A percentile compares a stretch with the other conserved stretches of the same genome.
Evolutionary conservation across 345 rosid genomes (phyloP).

Genomic region (Xanthoceras sorbifolium): DNA sequence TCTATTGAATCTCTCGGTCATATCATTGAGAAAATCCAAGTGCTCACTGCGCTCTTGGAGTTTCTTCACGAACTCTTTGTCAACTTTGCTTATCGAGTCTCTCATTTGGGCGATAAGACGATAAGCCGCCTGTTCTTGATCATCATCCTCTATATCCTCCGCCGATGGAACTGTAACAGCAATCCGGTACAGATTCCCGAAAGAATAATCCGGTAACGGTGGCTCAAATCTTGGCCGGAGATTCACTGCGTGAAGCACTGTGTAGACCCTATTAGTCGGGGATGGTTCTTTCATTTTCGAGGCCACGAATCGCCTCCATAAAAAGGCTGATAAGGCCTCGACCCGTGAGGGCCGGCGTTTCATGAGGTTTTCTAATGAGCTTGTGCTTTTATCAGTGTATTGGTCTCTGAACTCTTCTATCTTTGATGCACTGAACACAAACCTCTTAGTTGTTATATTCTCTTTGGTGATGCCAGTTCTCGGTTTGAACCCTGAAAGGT

Average conservation of each 20-base stretch:
- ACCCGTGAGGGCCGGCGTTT: constrained; percentile 31
- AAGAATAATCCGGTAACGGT: constrained; percentile 13
- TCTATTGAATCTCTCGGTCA: constrained; percentile 12
- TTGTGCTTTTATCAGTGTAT: not conserved
- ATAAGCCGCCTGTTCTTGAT: not conserved
- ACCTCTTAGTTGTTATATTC: constrained; percentile 30
- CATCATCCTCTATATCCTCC: not conserved
- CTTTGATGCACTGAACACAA: constrained; percentile 27
- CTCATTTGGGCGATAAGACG: constrained; percentile 29
- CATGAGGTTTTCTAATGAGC: not conserved
- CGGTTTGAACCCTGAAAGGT: constrained; percentile 19
- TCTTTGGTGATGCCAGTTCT: constrained; percentile 6
- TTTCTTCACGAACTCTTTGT: constrained; percentile 30
- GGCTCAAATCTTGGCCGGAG: constrained; percentile 21
- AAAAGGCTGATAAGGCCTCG: constrained; percentile 41
- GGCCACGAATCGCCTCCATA: constrained; percentile 34
- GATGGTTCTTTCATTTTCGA: constrained; percentile 3
- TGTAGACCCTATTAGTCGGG: not conserved
- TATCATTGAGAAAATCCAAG: constrained; percentile 17
- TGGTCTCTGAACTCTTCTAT: constrained; percentile 23
- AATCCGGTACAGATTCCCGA: constrained; percentile 40
- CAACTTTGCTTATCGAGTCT: constrained; percentile 30
- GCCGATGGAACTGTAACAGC: constrained; percentile 12
- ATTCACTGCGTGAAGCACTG: constrained; percentile 32
- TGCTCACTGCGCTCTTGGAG: constrained; percentile 31